Evolutionary conservation across 192 early-diverging fungal species (phyloP).

Genomic region (Paraglomus brasilianum): DNA sequence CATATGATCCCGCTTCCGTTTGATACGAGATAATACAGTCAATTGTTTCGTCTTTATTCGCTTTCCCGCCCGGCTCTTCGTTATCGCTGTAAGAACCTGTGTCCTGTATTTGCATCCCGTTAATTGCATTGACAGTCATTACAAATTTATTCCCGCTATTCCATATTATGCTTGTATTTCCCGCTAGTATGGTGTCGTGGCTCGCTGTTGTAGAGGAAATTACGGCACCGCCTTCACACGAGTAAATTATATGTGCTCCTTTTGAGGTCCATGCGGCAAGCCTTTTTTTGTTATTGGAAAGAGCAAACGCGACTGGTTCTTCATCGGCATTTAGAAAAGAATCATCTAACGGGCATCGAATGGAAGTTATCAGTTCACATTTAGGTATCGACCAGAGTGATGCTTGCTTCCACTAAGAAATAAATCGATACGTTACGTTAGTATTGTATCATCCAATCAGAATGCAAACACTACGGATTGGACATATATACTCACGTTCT

Average conservation of each 20-base stretch:
- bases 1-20: too few species aligned
- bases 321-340: constrained; percentile 3
- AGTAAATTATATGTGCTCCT: neutral
- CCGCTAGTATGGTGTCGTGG: too few species aligned
- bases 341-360: neutral
- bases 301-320: neutral
- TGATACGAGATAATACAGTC: too few species aligned
- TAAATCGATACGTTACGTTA: neutral
- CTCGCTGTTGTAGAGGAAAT: neutral
- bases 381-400: constrained; percentile 8
- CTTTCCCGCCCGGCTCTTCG: too few species aligned
- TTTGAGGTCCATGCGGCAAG: constrained; percentile 19
- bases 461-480: too few species aligned
- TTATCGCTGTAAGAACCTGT: too few species aligned
- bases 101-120: neutral
- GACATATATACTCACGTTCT: neutral
- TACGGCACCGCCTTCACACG: constrained; percentile 1
- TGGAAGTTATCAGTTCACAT: neutral
- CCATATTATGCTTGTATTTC: neutral
- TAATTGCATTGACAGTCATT: neutral
- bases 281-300: constrained; percentile 4
- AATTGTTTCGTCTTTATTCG: too few species aligned
- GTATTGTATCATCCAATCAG: too few species aligned
- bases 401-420: constrained; percentile 12
- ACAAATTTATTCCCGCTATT: neutral